phyloP scores from a whole-genome alignment of 2,329 filamentous ascomycete species.

The Chlorencoelia australis region DNA sequence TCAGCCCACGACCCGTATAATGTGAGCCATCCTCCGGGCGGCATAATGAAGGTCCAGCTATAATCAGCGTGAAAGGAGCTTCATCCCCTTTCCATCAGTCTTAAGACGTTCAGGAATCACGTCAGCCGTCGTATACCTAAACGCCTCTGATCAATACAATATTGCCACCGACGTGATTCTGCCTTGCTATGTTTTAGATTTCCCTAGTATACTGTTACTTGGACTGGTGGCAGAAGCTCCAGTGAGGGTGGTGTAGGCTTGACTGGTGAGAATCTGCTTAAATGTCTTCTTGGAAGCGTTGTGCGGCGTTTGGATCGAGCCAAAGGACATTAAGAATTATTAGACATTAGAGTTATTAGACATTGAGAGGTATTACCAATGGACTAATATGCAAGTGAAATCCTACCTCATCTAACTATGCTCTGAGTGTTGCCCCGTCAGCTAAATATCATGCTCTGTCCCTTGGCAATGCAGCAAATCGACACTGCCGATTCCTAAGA shows the following conservation, averaged over 20 bases:
- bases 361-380: too few species aligned
- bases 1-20: neutral
- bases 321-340: too few species aligned
- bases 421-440: too few species aligned
- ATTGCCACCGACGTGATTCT: neutral
- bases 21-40: neutral
- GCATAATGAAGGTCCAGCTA: neutral
- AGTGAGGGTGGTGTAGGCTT: conserved; percentile 38
- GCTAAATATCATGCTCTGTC: too few species aligned
- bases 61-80: neutral
- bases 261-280: conserved; percentile 63
- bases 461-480: too few species aligned
- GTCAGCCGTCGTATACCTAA: too few species aligned
- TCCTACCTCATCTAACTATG: too few species aligned
- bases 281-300: conserved; percentile 71
- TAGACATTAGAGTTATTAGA: too few species aligned
- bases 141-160: neutral
- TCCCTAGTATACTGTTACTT: conserved; percentile 44
- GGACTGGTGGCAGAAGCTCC: conserved; percentile 35
- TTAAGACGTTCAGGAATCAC: too few species aligned
- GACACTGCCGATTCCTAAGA: too few species aligned
- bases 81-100: neutral
- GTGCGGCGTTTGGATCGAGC: conserved; percentile 56
- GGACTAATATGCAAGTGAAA: too few species aligned
- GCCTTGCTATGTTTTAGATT: too few species aligned